Evolutionary conservation across 2,329 filamentous ascomycete genomes (phyloP).

Genomic region (Colletotrichum sp.): DNA sequence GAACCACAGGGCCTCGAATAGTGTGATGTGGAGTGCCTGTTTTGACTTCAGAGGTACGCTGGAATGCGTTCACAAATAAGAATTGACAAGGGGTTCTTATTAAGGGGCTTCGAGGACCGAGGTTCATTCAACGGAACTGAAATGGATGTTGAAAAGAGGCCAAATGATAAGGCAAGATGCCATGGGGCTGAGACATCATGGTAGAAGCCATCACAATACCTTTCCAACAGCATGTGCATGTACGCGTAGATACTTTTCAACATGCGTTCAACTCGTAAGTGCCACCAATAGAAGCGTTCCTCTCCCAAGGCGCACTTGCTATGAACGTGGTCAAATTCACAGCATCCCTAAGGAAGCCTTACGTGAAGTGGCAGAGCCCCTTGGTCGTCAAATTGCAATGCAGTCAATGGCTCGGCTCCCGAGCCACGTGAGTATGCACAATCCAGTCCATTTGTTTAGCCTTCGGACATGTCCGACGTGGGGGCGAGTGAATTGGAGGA

Average conservation of each 20-base stretch:
- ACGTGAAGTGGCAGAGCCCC: neutral
- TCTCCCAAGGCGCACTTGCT: neutral
- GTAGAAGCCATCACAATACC: neutral
- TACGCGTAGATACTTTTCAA: neutral
- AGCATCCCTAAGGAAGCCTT: neutral
- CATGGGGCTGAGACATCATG: neutral
- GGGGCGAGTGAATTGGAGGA: neutral
- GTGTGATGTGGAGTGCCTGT: neutral
- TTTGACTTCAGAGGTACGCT: neutral
- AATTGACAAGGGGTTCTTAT: neutral
- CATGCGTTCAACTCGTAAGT: neutral
- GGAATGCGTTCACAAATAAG: neutral
- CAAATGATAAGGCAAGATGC: neutral
- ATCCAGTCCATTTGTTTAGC: neutral
- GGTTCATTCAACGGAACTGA: accelerated
- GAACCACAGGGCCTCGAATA: neutral
- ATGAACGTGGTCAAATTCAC: neutral
- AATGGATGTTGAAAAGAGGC: neutral
- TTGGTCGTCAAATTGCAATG: neutral
- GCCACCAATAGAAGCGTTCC: neutral
- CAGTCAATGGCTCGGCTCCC: neutral
- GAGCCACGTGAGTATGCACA: neutral
- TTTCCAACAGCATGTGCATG: neutral
- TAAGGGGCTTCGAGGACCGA: neutral
- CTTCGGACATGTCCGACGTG: neutral